Evolutionary conservation across 257 asterid species (phyloP).

Genomic region (Leptodermis oblonga): DNA sequence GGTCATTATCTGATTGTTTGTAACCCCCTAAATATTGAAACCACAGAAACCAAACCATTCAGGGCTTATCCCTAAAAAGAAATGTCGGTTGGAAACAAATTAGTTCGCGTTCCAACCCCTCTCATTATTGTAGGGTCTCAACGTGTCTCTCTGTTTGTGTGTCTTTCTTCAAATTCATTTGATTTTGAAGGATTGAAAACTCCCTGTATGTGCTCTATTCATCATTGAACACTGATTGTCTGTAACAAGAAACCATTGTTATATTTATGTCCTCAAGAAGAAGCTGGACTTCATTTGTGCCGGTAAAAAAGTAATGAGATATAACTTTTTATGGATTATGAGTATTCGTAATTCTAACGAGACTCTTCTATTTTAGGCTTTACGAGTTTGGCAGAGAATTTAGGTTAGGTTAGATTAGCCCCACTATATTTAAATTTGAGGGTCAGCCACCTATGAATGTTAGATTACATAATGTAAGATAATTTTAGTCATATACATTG

Average conservation of each 20-base stretch:
- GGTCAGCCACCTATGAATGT: too few species aligned
- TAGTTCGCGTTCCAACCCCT: slow-evolving; percentile 7
- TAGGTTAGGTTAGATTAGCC: too few species aligned
- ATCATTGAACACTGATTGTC: not conserved
- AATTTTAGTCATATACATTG: too few species aligned
- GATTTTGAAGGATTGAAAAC: slow-evolving; percentile 14
- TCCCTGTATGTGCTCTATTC: not conserved
- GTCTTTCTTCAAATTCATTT: slow-evolving; percentile 17
- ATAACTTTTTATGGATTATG: too few species aligned
- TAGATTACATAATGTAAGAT: too few species aligned
- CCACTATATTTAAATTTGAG: too few species aligned
- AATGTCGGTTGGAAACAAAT: slow-evolving; percentile 14
- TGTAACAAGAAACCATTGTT: not conserved
- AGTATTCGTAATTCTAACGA: too few species aligned
- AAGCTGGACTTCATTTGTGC: too few species aligned
- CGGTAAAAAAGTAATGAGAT: too few species aligned
- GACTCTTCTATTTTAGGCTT: too few species aligned
- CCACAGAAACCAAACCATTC: slow-evolving; percentile 23
- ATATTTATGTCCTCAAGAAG: not conserved
- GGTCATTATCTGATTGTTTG: slow-evolving; percentile 28
- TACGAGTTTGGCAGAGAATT: too few species aligned
- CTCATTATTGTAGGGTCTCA: slow-evolving; percentile 15
- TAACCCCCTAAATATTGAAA: slow-evolving; percentile 17
- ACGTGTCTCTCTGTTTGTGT: too few species aligned
- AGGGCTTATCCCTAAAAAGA: slow-evolving; percentile 15